A percentile compares a stretch with the other conserved stretches of the same genome.
phyloP scores from a whole-genome alignment of 768 basidiomycete genomes.

The Amanita subjunquillea region DNA sequence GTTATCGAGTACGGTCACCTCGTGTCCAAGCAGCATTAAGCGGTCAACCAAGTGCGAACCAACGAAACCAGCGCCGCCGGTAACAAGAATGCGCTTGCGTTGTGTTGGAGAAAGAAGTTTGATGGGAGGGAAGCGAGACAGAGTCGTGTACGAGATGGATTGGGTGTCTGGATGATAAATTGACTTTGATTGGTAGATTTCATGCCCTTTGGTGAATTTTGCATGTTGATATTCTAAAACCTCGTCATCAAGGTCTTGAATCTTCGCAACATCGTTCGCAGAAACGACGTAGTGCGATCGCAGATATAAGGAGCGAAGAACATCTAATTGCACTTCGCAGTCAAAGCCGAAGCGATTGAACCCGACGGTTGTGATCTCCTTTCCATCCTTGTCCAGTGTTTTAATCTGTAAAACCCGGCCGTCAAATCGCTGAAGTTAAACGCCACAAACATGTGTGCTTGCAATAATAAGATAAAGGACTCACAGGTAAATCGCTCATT shows the following conservation, averaged over 20 bases:
- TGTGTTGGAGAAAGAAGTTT: conserved; percentile 66
- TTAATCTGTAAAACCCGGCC: conserved; percentile 31
- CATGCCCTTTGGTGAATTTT: conserved; percentile 36
- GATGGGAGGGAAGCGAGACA: conserved; percentile 89
- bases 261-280: conserved; percentile 20
- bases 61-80: conserved; percentile 98
- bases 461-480: neutral
- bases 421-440: neutral
- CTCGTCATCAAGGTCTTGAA: conserved; percentile 26
- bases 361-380: conserved; percentile 73
- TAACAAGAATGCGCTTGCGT: conserved; percentile 88
- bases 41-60: conserved; percentile 97
- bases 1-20: conserved; percentile 95
- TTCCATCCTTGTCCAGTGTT: conserved; percentile 64
- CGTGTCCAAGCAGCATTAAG: conserved; percentile 95
- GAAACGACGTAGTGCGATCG: conserved; percentile 65
- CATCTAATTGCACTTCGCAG: conserved; percentile 69
- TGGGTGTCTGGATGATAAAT: conserved; percentile 74
- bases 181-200: conserved; percentile 70
- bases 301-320: conserved; percentile 82
- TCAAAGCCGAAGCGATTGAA: conserved; percentile 86
- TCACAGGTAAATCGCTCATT: neutral
- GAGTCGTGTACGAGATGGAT: conserved; percentile 86
- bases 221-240: conserved; percentile 37
- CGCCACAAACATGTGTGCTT: neutral